Conservation (phyloP, 2,329 filamentous ascomycete genomes). For the Zymoseptoria ardabiliae region DNA sequence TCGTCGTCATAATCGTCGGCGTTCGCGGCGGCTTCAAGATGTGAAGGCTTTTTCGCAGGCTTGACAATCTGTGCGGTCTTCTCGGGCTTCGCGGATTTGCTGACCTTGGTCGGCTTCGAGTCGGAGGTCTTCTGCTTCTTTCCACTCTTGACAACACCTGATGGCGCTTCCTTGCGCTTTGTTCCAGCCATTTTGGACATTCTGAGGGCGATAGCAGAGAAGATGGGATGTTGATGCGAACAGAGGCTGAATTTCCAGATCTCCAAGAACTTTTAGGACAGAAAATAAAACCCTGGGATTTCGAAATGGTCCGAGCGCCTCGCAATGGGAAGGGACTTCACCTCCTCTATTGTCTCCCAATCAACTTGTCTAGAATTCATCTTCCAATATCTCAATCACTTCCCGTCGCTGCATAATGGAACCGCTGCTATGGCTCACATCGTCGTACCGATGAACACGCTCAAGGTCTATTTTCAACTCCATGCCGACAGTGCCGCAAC, state of each 20-base stretch:
- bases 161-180: slow-evolving; percentile 34
- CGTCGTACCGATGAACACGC: not conserved
- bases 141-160: slow-evolving; percentile 18
- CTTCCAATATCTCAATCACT: not conserved
- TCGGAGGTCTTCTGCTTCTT: slow-evolving; percentile 36
- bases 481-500: too few species aligned
- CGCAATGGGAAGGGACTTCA: not conserved
- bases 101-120: slow-evolving; percentile 8
- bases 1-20: slow-evolving; percentile 20
- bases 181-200: slow-evolving; percentile 21
- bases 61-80: slow-evolving; percentile 15
- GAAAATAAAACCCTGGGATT: not conserved
- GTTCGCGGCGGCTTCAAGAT: slow-evolving; percentile 24
- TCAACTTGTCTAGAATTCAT: not conserved
- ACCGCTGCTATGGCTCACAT: not conserved
- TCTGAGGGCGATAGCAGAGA: not conserved
- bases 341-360: not conserved
- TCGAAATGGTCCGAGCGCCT: not conserved
- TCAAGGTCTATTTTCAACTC: too few species aligned
- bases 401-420: not conserved
- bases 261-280: not conserved
- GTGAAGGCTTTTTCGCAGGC: slow-evolving; percentile 20
- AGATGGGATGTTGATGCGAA: not conserved
- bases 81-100: slow-evolving; percentile 1
- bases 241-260: not conserved